Base-by-base conservation (phyloP, 768 basidiomycete species). In the Xanthoconium stramineum region DNA sequence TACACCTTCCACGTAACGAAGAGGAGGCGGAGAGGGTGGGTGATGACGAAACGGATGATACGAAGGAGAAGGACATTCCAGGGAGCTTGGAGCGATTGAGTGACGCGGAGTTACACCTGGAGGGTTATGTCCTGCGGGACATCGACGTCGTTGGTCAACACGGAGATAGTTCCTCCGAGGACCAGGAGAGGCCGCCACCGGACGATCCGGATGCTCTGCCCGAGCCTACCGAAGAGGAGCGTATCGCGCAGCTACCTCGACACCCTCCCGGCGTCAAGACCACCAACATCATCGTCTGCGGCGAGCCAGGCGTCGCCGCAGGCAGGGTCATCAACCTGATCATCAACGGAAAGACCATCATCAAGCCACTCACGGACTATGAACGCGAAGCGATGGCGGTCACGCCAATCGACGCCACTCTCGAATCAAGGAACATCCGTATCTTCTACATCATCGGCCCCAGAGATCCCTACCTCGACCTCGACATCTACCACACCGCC, bases 211-310 rank as follows among this genome's bases (percentile, higher is more conserved):
- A 57, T n/a, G 19, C 48, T 5, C 54, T 50, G 14, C 47, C 59
- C 1, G 57, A 58, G 29, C 57, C 9, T 1, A 52, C 52, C 30
- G 65, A 68, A 45, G 52, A 55, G 7, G 52, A 68, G 1, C 66
- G 65, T 17, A 52, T 66, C 38, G 57, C 53, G 11, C 42, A 30
- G 15, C 52, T 66, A 14, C 64, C 57, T 9, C 55, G 44, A 15
- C 65, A 69, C 46, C 62, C 58, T 10, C 67, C 53, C 0, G 57
- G 62, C 3, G 37, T 47, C 10, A 60, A 61, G 42, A 65, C 70
- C 1, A 68, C 52, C 46, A 79, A 78, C 51, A 60, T 79, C 43
- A 61, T 79, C n/a, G 38, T 80, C 17, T 78, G 78, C 45, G 77
- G 78, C 8, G 73, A 77, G 49, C 68, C 72, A 3, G 77, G 78